Evolutionary conservation across 192 early-diverging fungal species (phyloP), one percentile per base, ranked within the genome.

Genomic region (Coemansia sp.): DNA sequence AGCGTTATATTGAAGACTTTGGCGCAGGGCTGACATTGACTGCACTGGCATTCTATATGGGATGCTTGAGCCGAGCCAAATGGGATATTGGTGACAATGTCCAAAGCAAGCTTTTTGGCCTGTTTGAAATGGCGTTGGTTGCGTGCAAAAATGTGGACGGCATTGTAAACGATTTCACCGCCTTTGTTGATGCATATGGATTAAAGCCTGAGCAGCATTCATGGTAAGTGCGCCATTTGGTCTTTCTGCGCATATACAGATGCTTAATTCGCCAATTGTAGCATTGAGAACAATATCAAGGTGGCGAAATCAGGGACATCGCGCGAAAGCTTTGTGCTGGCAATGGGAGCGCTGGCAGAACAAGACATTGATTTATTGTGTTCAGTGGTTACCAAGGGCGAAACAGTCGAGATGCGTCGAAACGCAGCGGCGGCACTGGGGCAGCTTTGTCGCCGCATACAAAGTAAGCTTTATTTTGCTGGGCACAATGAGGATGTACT

Each of bases 1-100:
- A 26, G 28, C 49, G 58, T 12, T 77, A 77, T 34, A 65, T 80
- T 2, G 80, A 85, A 12, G 76, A 84, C 16, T 85, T 85, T 71
- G 84, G 84, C 6, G 63, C 81, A 32, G 60, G 79, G 26, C 52
- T 83, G 62, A 84, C 81, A 6, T 70, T 80, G 11, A 51, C 45
- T 3, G 83, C 81, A 3, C 43, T 83, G 5, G 66, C 79, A 11
- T 51, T 45, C 14, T 77, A 80, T 17, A 71, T 85, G 32, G 71
- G 77, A 0, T 66, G 69, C 30, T 53, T 85, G 14, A 66, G 76
- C 31, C 47, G 77, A 30, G 80, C 76, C 3, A 34, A 44, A 17
- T 81, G 71, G 64, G 34, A 46, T 21, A 56, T 59, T 49, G 58
- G 30, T 12, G 11, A 12, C 11, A 39, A 48, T 12, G 17, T 30